Conservation (phyloP, 1,139 yeast genomes). For the Debaryomycetaceae sp. region DNA sequence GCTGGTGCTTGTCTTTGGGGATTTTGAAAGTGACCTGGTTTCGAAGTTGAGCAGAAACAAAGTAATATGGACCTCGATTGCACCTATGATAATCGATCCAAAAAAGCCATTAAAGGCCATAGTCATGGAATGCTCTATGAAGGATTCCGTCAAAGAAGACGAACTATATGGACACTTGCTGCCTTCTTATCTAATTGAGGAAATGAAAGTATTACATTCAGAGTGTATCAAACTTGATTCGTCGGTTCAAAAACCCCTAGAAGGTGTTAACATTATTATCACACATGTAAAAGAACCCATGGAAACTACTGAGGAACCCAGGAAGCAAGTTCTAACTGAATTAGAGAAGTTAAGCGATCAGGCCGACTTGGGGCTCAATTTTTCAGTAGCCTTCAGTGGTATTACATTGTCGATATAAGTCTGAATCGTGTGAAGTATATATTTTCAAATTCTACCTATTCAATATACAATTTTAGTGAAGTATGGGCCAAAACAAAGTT, state of each 20-base stretch:
- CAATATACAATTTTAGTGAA: neutral
- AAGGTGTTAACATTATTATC: slow-evolving; percentile 54
- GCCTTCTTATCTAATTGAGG: slow-evolving; percentile 59
- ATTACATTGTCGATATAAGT: slow-evolving; percentile 18
- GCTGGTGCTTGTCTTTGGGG: slow-evolving; percentile 69
- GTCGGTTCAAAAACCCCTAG: slow-evolving; percentile 27
- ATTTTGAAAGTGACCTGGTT: slow-evolving; percentile 65
- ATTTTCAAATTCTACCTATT: neutral
- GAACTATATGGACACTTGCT: slow-evolving; percentile 75
- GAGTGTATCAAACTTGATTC: slow-evolving; percentile 14
- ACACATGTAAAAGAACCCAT: slow-evolving; percentile 69
- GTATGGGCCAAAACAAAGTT: neutral
- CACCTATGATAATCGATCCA: slow-evolving; percentile 39
- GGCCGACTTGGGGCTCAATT: slow-evolving; percentile 36
- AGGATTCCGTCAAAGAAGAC: slow-evolving; percentile 41
- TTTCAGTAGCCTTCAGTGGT: slow-evolving; percentile 57
- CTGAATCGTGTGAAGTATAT: neutral
- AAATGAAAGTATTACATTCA: slow-evolving; percentile 41
- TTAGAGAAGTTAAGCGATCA: slow-evolving; percentile 38
- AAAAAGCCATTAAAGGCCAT: slow-evolving; percentile 44
- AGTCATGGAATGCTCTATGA: slow-evolving; percentile 74
- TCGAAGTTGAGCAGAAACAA: slow-evolving; percentile 43
- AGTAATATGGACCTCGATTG: slow-evolving; percentile 55
- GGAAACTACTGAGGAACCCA: slow-evolving; percentile 43
- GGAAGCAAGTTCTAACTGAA: slow-evolving; percentile 46